Evolutionary conservation across 2,329 filamentous ascomycete species (phyloP).

Genomic region (Xylariaceae sp.): DNA sequence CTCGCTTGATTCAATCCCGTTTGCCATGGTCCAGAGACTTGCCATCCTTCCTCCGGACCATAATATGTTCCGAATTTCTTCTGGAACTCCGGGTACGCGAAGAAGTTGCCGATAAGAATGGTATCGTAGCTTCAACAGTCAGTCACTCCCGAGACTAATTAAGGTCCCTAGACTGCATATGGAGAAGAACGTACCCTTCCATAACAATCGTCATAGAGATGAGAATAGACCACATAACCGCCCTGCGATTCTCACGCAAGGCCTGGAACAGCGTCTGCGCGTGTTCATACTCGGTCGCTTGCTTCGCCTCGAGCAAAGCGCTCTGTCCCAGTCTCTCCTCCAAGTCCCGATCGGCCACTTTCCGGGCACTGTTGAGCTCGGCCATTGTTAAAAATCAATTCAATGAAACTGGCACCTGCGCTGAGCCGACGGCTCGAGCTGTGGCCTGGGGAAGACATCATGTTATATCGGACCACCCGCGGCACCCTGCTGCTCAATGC

Average conservation of each 20-base stretch:
- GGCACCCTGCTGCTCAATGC: neutral
- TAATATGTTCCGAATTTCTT: conserved; percentile 30
- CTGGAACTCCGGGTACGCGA: conserved; percentile 30
- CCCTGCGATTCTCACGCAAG: conserved; percentile 28
- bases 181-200: conserved; percentile 27
- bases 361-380: conserved; percentile 24
- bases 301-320: conserved; percentile 28
- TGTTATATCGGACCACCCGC: conserved; percentile 11
- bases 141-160: too few relatives aligned
- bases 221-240: conserved; percentile 30
- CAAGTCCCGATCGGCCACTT: conserved; percentile 28
- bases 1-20: conserved; percentile 29
- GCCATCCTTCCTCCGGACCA: conserved; percentile 21
- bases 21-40: conserved; percentile 31
- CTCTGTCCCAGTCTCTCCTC: conserved; percentile 30
- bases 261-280: conserved; percentile 29
- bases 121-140: conserved; percentile 26
- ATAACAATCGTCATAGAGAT: conserved; percentile 33
- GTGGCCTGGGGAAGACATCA: neutral
- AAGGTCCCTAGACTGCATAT: too few relatives aligned
- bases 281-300: conserved; percentile 32
- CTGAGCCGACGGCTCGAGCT: neutral
- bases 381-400: conserved; percentile 19
- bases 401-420: neutral
- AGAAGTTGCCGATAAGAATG: conserved; percentile 31